Percentiles rank a stretch among this genome's conserved stretches.
These are phyloP conservation scores for Centaurea solstitialis DNA, from an alignment of 129 eudicot genomes.

Conservation along the genomic window DNA sequence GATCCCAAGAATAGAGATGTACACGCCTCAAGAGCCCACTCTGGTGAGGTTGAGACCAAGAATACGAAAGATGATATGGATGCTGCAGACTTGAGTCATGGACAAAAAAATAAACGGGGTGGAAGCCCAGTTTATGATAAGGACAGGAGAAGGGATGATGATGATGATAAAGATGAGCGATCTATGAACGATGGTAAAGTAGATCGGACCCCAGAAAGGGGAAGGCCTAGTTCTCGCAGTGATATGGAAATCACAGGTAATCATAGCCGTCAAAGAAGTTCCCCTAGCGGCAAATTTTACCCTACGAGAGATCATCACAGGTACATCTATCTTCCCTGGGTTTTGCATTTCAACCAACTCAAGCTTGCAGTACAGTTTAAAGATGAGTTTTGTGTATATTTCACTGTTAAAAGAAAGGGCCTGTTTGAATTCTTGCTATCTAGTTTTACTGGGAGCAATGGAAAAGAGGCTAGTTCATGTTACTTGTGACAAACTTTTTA, in stretches of 20 bases:
- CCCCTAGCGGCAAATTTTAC: constrained; percentile 55
- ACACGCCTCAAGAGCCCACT: constrained; percentile 44
- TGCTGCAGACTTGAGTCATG: constrained; percentile 37
- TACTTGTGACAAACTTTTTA: too few relatives aligned
- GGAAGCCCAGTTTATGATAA: constrained; percentile 47
- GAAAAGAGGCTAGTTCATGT: too few relatives aligned
- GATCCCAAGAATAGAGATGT: constrained; percentile 55
- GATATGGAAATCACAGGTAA: constrained; percentile 41
- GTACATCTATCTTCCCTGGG: constrained; percentile 24
- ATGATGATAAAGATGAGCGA: constrained; percentile 52
- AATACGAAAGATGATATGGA: constrained; percentile 56
- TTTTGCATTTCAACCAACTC: not conserved
- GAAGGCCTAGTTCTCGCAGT: constrained; percentile 52
- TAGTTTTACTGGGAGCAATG: too few relatives aligned
- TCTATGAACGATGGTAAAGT: constrained; percentile 39
- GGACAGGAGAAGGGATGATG: constrained; percentile 44
- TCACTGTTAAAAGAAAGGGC: not conserved
- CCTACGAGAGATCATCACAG: constrained; percentile 61
- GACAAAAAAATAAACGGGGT: constrained; percentile 41
- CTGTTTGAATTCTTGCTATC: not conserved
- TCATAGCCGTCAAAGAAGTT: constrained; percentile 50
- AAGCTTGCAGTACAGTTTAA: not conserved
- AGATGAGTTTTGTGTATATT: not conserved
- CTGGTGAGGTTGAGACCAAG: constrained; percentile 53
- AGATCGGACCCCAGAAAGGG: constrained; percentile 48